phyloP scores from a whole-genome alignment of 2,329 filamentous ascomycete genomes.

The Cyanodermella asteris region DNA sequence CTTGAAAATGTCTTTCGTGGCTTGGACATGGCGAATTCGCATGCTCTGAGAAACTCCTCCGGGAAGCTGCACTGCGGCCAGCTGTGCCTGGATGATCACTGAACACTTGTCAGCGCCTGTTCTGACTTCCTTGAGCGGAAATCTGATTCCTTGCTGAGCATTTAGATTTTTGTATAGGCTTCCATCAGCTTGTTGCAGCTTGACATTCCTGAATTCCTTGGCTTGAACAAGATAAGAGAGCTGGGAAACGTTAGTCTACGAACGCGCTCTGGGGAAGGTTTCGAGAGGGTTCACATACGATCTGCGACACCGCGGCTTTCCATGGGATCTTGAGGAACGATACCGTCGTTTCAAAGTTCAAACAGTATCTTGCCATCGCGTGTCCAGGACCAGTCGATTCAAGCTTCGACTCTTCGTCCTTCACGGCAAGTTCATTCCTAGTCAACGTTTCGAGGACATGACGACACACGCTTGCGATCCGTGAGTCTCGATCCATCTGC shows the following conservation, averaged over 20 bases:
- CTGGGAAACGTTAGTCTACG: too few species aligned
- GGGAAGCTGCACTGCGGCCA: constrained; percentile 44
- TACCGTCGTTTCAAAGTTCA: constrained; percentile 63
- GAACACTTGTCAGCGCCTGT: constrained; percentile 53
- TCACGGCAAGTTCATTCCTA: constrained; percentile 33
- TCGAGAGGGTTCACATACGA: constrained; percentile 32
- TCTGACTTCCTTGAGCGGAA: constrained; percentile 46
- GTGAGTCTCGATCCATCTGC: constrained; percentile 32
- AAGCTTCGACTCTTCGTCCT: constrained; percentile 22
- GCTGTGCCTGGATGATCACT: constrained; percentile 52
- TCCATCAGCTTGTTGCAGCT: constrained; percentile 49
- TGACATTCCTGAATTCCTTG: constrained; percentile 49
- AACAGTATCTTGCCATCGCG: constrained; percentile 66
- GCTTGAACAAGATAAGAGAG: constrained; percentile 45
- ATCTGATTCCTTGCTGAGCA: constrained; percentile 43
- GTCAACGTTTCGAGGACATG: constrained; percentile 45
- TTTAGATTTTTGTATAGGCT: constrained; percentile 50
- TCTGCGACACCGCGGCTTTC: constrained; percentile 39
- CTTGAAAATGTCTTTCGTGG: constrained; percentile 41
- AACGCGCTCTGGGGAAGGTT: too few species aligned
- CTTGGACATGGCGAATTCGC: constrained; percentile 34
- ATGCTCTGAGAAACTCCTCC: too few species aligned
- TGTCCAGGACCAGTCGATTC: constrained; percentile 49
- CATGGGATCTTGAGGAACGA: constrained; percentile 39
- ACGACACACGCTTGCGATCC: constrained; percentile 48